A percentile compares a stretch with the other conserved stretches of the same genome.
These are phyloP conservation scores for Solanum medicagineum DNA, from an alignment of 257 asterid species.

Conservation along the genomic window DNA sequence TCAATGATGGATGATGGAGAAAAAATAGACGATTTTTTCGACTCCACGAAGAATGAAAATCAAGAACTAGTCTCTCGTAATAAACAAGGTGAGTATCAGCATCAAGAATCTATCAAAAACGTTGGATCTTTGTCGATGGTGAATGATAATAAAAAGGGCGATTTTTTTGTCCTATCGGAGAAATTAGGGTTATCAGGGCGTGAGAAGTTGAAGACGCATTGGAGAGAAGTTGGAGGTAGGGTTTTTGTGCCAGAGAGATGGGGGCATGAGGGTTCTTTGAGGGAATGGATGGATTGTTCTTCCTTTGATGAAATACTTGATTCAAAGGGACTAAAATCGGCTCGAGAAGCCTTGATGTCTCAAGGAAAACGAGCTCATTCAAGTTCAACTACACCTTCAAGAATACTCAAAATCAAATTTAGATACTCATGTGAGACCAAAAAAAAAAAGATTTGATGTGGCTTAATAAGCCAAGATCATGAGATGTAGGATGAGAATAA, in stretches of 20 bases:
- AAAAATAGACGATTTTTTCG: background rate
- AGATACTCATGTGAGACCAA: background rate
- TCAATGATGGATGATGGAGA: background rate
- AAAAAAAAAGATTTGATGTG: background rate
- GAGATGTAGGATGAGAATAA: background rate
- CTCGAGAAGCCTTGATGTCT: background rate
- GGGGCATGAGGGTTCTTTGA: background rate
- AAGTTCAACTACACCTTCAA: background rate
- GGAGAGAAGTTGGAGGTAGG: background rate
- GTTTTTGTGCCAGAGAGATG: background rate
- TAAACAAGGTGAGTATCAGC: background rate
- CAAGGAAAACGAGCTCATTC: background rate
- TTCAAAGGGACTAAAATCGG: background rate
- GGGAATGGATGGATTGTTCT: conserved; percentile 2
- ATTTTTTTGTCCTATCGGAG: background rate
- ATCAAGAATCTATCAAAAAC: background rate
- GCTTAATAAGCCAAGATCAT: background rate
- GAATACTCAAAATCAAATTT: background rate
- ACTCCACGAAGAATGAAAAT: background rate
- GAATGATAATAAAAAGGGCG: background rate
- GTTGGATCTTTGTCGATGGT: background rate
- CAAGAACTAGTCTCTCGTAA: background rate
- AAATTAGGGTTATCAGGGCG: background rate
- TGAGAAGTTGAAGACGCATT: background rate
- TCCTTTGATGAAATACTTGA: background rate